These are phyloP conservation scores for Extremus antarcticus DNA, from an alignment of 495 filamentous ascomycete genomes.

Conservation along the genomic window DNA sequence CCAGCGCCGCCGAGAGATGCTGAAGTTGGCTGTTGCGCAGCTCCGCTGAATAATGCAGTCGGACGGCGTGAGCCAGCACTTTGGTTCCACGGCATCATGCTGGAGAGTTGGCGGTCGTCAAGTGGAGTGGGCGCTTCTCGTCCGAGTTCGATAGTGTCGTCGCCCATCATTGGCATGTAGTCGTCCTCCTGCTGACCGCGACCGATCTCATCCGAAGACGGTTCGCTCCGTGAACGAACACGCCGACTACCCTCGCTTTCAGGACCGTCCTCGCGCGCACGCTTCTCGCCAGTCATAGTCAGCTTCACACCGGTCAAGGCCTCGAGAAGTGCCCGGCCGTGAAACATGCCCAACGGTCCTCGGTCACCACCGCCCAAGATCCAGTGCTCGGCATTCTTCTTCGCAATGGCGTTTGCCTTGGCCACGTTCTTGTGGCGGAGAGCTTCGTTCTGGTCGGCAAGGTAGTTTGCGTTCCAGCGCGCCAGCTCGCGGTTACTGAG, in stretches of 20 bases:
- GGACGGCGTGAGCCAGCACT: slow-evolving; percentile 48
- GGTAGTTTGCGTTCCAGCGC: slow-evolving; percentile 29
- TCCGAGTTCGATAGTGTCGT: slow-evolving; percentile 45
- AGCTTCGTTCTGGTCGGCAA: slow-evolving; percentile 27
- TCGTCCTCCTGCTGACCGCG: slow-evolving; percentile 33
- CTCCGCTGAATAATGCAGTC: slow-evolving; percentile 29
- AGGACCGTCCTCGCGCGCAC: slow-evolving; percentile 27
- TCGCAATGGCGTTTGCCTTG: slow-evolving; percentile 21
- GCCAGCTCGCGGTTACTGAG: slow-evolving; percentile 28
- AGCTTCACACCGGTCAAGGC: slow-evolving; percentile 31
- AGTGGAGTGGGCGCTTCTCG: slow-evolving; percentile 48
- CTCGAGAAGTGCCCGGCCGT: slow-evolving; percentile 42
- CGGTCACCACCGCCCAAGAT: slow-evolving; percentile 14
- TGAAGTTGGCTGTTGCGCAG: slow-evolving; percentile 24
- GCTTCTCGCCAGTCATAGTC: slow-evolving; percentile 31
- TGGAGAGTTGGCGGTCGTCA: slow-evolving; percentile 44
- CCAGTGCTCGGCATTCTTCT: slow-evolving; percentile 32
- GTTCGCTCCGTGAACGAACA: slow-evolving; percentile 33
- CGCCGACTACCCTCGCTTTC: slow-evolving; percentile 32
- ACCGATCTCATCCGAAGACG: slow-evolving; percentile 31
- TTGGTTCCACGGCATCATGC: slow-evolving; percentile 59
- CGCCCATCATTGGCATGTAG: slow-evolving; percentile 23
- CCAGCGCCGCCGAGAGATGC: slow-evolving; percentile 56
- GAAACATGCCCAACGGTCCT: slow-evolving; percentile 33
- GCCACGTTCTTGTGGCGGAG: slow-evolving; percentile 13